These are phyloP conservation scores for Cornus kousa DNA, from an alignment of 148 eudicot genomes.

Conservation along the genomic window DNA sequence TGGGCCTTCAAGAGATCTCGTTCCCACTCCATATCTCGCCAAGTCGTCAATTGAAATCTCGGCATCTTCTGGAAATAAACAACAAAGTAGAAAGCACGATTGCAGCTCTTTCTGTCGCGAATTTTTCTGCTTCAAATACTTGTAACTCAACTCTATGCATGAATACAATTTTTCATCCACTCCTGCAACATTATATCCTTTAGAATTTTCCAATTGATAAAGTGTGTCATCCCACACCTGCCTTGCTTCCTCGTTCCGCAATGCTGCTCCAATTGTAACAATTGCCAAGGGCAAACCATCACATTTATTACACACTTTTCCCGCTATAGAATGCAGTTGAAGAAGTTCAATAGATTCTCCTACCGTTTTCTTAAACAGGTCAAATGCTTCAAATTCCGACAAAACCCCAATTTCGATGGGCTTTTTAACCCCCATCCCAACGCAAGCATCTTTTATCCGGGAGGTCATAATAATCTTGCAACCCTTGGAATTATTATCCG, in stretches of 20 bases:
- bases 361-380: neutral
- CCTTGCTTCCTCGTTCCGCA: neutral
- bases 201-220: neutral
- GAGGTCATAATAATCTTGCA: conserved; percentile 20
- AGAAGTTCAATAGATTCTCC: neutral
- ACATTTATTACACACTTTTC: neutral
- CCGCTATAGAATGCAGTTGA: neutral
- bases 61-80: conserved; percentile 9
- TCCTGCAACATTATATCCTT: neutral
- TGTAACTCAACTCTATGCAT: conserved; percentile 1
- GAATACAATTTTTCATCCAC: neutral
- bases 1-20: neutral
- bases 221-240: neutral
- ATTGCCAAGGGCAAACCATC: conserved; percentile 17
- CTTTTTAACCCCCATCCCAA: neutral
- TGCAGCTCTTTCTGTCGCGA: no score
- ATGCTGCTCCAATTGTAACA: conserved; percentile 8
- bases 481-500: neutral
- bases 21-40: neutral
- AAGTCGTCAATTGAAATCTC: conserved; percentile 1
- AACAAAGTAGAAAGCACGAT: conserved; percentile 14
- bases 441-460: neutral
- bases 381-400: neutral
- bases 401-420: neutral
- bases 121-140: neutral